A percentile compares a stretch with the other conserved stretches of the same genome.
Evolutionary conservation across 2,329 filamentous ascomycete genomes (phyloP).

Genomic region (Ceratocystis lukuohia): DNA sequence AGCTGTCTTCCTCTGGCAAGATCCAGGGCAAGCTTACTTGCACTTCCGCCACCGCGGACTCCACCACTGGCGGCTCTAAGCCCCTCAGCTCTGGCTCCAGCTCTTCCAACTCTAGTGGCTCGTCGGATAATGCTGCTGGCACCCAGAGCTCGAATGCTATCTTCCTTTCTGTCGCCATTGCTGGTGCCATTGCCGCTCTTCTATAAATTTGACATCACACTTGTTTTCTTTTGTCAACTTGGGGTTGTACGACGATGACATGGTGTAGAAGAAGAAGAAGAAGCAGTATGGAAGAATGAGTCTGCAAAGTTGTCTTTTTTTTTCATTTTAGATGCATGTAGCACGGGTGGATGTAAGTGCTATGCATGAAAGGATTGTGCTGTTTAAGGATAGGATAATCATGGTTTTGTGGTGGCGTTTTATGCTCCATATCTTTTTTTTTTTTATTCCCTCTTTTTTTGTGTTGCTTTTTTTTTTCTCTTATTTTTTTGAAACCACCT

Average conservation of each 20-base stretch:
- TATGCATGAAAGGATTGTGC: slow-evolving; percentile 1
- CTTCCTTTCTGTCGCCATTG: slow-evolving; percentile 34
- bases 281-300: no score
- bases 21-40: slow-evolving; percentile 40
- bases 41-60: slow-evolving; percentile 35
- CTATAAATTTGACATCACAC: slow-evolving; percentile 30
- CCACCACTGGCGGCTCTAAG: slow-evolving; percentile 35
- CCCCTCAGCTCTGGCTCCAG: slow-evolving; percentile 22
- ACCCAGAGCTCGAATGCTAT: slow-evolving; percentile 33
- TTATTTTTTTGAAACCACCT: slow-evolving; percentile 14
- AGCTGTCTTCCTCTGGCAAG: slow-evolving; percentile 29
- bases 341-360: not conserved
- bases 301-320: no score
- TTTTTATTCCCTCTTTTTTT: slow-evolving; percentile 10
- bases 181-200: slow-evolving; percentile 38
- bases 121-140: slow-evolving; percentile 30
- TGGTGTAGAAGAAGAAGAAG: not conserved
- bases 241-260: not conserved
- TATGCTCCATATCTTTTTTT: slow-evolving; percentile 16
- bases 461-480: slow-evolving; percentile 11
- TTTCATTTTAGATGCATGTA: not conserved
- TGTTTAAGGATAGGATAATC: slow-evolving; percentile 13
- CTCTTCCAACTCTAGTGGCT: slow-evolving; percentile 24
- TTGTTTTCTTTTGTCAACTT: not conserved
- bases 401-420: slow-evolving; percentile 16